Evolutionary conservation across 2,329 filamentous ascomycete species (phyloP).

Genomic region (Diaporthe sp.): DNA sequence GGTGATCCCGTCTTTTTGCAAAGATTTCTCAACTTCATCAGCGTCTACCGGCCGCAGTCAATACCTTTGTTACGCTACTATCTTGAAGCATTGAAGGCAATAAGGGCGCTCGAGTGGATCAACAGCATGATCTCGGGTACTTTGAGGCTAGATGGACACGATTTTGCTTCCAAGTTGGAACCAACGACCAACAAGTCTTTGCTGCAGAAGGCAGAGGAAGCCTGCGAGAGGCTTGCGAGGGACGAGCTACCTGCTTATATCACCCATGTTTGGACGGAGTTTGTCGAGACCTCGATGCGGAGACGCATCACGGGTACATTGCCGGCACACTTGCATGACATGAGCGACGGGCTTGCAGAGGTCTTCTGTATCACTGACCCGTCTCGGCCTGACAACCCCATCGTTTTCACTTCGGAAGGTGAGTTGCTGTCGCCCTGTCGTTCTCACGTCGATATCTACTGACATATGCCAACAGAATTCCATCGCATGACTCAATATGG

Average conservation of each 20-base stretch:
- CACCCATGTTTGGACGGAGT: conserved; percentile 76
- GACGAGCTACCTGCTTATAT: conserved; percentile 82
- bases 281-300: conserved; percentile 78
- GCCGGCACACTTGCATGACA: conserved; percentile 73
- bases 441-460: conserved; percentile 1
- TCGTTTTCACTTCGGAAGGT: conserved; percentile 84
- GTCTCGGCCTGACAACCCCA: conserved; percentile 79
- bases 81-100: conserved; percentile 77
- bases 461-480: conserved; percentile 64
- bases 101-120: conserved; percentile 78
- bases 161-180: conserved; percentile 65
- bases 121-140: conserved; percentile 77
- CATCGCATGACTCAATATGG: conserved; percentile 41
- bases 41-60: conserved; percentile 70
- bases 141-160: conserved; percentile 66
- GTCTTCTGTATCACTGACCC: conserved; percentile 85
- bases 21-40: conserved; percentile 77
- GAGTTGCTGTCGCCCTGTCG: conserved; percentile 37
- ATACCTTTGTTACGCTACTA: conserved; percentile 79
- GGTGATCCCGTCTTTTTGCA: conserved; percentile 48
- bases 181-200: conserved; percentile 71
- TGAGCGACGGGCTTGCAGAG: conserved; percentile 82
- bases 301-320: conserved; percentile 77
- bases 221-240: conserved; percentile 74
- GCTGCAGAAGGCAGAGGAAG: conserved; percentile 73